phyloP scores from a whole-genome alignment of 139 green algal genomes.

The Zygnema circumcarinatum region DNA sequence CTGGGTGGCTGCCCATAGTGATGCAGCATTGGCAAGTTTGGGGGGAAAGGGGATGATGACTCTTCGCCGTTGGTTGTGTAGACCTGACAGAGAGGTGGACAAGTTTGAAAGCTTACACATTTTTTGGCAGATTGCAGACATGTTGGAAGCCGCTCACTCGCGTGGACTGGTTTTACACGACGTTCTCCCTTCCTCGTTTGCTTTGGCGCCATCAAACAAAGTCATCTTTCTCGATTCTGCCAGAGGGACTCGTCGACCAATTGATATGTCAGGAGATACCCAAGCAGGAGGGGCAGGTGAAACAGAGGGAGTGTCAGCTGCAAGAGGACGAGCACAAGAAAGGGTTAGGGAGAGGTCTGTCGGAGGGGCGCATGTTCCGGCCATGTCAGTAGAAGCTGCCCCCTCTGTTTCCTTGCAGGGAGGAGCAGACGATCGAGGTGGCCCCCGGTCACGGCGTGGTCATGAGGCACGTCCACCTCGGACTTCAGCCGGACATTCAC shows the following conservation, averaged over 20 bases:
- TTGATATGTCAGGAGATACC: no score
- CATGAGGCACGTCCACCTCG: no score
- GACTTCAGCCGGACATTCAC: no score
- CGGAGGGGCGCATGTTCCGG: neutral
- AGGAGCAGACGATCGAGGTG: neutral
- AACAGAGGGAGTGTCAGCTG: neutral
- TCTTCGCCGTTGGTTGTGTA: slow-evolving; percentile 46
- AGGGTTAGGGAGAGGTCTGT: slow-evolving; percentile 10
- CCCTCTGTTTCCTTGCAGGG: neutral
- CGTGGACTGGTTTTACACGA: neutral
- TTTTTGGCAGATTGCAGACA: slow-evolving; percentile 48
- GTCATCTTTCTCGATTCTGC: slow-evolving; percentile 11
- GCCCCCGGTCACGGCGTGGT: no score
- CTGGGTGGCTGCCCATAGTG: neutral
- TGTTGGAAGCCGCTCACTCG: slow-evolving; percentile 35
- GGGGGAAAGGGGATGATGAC: slow-evolving; percentile 5
- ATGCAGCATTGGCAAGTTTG: neutral
- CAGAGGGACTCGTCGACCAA: neutral
- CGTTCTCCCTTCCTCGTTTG: slow-evolving; percentile 30
- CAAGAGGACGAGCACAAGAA: neutral
- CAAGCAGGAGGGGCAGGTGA: no score
- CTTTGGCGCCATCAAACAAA: slow-evolving; percentile 11
- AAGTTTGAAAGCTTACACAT: slow-evolving; percentile 41
- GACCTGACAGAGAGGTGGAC: slow-evolving; percentile 20
- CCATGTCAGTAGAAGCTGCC: neutral